A percentile compares a stretch with the other conserved stretches of the same genome.
phyloP scores from a whole-genome alignment of 768 basidiomycete genomes.

The Pisolithus orientalis region DNA sequence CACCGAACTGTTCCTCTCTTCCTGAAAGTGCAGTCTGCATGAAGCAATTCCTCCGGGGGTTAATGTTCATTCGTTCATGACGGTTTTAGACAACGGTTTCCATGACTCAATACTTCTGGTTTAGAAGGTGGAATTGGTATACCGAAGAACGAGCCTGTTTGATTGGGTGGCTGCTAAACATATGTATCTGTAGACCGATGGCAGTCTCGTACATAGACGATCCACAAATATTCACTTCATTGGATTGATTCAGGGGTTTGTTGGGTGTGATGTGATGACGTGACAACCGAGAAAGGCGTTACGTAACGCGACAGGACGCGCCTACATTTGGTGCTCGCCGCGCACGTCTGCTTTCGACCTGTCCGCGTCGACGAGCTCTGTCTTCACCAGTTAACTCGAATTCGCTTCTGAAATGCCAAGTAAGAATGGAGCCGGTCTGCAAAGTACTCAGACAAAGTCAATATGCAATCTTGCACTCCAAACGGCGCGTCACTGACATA shows the following conservation, averaged over 20 bases:
- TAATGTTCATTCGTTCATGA: neutral
- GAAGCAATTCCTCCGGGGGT: neutral
- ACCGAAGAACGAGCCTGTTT: neutral
- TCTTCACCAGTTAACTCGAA: neutral
- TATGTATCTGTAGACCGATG: too few relatives aligned
- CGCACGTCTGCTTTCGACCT: neutral
- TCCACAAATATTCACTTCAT: too few relatives aligned
- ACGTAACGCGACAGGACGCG: neutral
- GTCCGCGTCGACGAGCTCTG: neutral
- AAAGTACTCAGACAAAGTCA: conserved; percentile 11
- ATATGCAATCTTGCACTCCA: neutral
- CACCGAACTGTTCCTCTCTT: conserved; percentile 58
- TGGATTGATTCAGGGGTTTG: too few relatives aligned
- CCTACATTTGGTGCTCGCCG: neutral
- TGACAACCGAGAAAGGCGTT: neutral
- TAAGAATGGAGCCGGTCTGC: conserved; percentile 10
- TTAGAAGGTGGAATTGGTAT: neutral
- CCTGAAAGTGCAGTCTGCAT: neutral
- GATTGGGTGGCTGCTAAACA: too few relatives aligned
- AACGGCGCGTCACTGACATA: neutral
- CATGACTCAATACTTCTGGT: too few relatives aligned
- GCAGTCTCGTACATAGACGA: too few relatives aligned
- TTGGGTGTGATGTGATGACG: neutral
- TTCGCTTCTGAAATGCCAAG: neutral
- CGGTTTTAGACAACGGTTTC: neutral